A percentile compares a stretch with the other conserved stretches of the same genome.
These are phyloP conservation scores for Sugiyamaella chiloensis DNA, from an alignment of 805 yeast genomes.

Conservation along the genomic window DNA sequence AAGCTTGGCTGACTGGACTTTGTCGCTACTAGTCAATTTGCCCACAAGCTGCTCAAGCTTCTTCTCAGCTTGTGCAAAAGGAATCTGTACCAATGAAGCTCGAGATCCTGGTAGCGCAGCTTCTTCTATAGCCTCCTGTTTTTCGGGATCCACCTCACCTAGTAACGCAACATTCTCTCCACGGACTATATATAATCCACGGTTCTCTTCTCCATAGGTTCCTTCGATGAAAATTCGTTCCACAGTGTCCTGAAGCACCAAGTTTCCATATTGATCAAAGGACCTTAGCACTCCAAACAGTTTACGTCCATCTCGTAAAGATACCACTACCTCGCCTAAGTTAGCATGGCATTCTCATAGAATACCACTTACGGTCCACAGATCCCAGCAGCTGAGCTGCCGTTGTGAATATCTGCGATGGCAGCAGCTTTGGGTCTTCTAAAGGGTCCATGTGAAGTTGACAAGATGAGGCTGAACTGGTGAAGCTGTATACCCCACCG, in stretches of 20 bases:
- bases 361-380: conserved; percentile 36
- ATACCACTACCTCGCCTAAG: conserved; percentile 65
- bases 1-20: conserved; percentile 12
- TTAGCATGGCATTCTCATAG: conserved; percentile 1
- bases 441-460: conserved; percentile 23
- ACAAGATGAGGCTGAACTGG: neutral
- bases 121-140: conserved; percentile 54
- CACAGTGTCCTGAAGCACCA: conserved; percentile 85
- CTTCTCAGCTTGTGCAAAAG: conserved; percentile 58
- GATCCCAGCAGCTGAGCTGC: conserved; percentile 41
- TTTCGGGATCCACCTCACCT: conserved; percentile 90
- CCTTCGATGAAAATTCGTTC: conserved; percentile 66
- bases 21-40: conserved; percentile 19
- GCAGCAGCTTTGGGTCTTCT: conserved; percentile 35
- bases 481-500: too few relatives aligned
- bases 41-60: conserved; percentile 29
- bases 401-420: conserved; percentile 42
- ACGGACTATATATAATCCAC: conserved; percentile 84
- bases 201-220: conserved; percentile 65
- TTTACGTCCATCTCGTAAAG: conserved; percentile 85
- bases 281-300: conserved; percentile 88
- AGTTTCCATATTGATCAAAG: conserved; percentile 91
- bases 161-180: conserved; percentile 94
- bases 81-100: conserved; percentile 52
- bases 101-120: conserved; percentile 40